Conservation (phyloP, 2,329 filamentous ascomycete genomes). For the Neurospora sp. region DNA sequence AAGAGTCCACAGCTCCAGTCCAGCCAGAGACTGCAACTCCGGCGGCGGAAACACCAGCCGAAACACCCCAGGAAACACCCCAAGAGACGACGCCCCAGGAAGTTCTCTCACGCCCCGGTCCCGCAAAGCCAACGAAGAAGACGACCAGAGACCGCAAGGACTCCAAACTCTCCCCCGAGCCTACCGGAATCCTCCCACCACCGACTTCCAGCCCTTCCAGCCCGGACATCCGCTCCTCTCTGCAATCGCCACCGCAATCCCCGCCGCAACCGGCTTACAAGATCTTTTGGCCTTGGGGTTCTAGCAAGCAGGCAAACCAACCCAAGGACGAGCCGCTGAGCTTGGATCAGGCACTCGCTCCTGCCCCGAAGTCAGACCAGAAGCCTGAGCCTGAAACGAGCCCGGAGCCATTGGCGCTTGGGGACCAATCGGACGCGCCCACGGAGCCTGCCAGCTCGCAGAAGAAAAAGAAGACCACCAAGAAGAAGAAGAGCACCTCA, state of each 20-base stretch:
- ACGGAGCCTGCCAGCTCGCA: not conserved
- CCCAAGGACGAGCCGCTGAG: not conserved
- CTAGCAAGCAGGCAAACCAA: not conserved
- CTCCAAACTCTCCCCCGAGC: not conserved
- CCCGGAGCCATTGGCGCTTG: not conserved
- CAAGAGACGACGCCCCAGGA: not conserved
- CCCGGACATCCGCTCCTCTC: not conserved
- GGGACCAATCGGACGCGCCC: not conserved
- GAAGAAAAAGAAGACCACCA: not conserved
- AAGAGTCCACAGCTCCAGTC: not conserved
- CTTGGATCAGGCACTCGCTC: not conserved
- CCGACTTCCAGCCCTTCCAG: not conserved
- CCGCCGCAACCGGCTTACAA: not conserved
- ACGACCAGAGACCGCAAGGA: not conserved
- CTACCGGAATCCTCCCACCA: not conserved
- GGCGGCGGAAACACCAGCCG: not conserved
- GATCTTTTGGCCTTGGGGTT: not conserved
- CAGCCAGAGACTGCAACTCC: not conserved
- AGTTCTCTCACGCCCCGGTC: not conserved
- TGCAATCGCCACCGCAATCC: not conserved
- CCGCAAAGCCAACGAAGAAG: not conserved
- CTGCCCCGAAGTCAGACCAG: not conserved
- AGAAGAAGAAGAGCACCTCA: not conserved
- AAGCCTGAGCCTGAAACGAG: not conserved
- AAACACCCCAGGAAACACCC: not conserved